Base-by-base conservation (phyloP, 306 rosid species). In the Dicorynia guianensis region DNA sequence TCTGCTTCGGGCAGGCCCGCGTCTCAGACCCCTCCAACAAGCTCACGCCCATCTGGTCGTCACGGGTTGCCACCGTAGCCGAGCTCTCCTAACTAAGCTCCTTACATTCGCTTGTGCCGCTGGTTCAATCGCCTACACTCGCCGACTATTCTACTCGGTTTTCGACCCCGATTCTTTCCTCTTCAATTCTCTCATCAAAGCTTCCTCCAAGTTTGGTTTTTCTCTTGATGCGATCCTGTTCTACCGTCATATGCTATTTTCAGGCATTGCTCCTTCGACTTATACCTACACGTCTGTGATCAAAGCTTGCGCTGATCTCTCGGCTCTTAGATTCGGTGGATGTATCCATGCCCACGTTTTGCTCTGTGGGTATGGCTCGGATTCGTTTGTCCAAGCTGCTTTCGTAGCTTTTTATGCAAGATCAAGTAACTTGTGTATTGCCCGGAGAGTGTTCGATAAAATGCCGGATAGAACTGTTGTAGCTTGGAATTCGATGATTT, bases 401-500 rank as follows among this genome's bases (percentile, higher is more conserved):
- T 71, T 91, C 0, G 83, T 90, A 1, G 13, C 89, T 0, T 76
- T 88, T 2, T 90, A 94, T 8, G 74, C 88, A 0, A 94, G 88
- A 65, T 85, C 91, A 0, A 74, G 89, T 43, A 83, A 77, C 0
- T 72, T 90, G 78, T 43, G 44, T 17, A 14, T 73, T 33, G 92
- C 96, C 1, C 78, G 86, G 74, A 83, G 46, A 42, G 59, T 89
- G 90, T 94, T 91, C 15, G 96, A 94, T 68, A 67, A 59, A 79
- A 92, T 91, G 90, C 83, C 84, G 1, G 85, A 84, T 1, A 85
- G 81, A 80, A 86, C 78, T 47, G 77, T 88, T 59, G 90, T 94
- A 39, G 93, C 93, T 67, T 94, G 97, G 98, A 94, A 94, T 33
- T 84, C 97, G 19, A 84, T 94, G 87, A 92, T 94, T 63, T 87